A percentile compares a stretch with the other conserved stretches of the same genome.
Conservation (phyloP, 306 rosid genomes). For the Urtica urens region DNA sequence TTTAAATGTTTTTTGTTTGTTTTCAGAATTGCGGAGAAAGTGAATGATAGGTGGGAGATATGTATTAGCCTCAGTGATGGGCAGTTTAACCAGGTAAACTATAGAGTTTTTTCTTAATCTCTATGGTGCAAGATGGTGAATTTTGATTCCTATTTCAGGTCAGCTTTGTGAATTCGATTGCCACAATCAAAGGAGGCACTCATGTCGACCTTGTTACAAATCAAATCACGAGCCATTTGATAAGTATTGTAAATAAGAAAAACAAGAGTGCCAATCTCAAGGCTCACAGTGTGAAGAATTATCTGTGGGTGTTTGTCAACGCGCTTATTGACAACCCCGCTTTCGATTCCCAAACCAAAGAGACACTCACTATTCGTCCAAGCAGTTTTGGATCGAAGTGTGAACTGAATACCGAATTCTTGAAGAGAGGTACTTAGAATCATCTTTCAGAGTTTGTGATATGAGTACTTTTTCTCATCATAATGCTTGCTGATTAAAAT, state of each 20-base stretch:
- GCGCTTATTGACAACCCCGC: conserved; percentile 94
- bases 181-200: conserved; percentile 92
- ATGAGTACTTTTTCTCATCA: neutral
- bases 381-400: conserved; percentile 83
- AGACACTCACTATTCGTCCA: conserved; percentile 69
- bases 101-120: neutral
- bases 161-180: conserved; percentile 78
- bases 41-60: conserved; percentile 89
- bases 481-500: neutral
- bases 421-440: conserved; percentile 56
- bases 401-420: conserved; percentile 61
- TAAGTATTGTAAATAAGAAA: conserved; percentile 77
- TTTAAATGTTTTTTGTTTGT: neutral
- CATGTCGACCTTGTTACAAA: conserved; percentile 76
- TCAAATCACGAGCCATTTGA: conserved; percentile 67
- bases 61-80: conserved; percentile 83
- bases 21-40: conserved; percentile 49
- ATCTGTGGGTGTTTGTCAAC: conserved; percentile 91
- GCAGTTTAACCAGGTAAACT: conserved; percentile 80
- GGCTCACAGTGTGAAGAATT: conserved; percentile 83
- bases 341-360: conserved; percentile 95
- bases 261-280: conserved; percentile 87
- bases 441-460: no score
- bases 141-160: conserved; percentile 33
- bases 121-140: neutral